A percentile compares a stretch with the other conserved stretches of the same genome.
Evolutionary conservation across 2,329 filamentous ascomycete genomes (phyloP).

Genomic region (Blastomyces emzantsi): DNA sequence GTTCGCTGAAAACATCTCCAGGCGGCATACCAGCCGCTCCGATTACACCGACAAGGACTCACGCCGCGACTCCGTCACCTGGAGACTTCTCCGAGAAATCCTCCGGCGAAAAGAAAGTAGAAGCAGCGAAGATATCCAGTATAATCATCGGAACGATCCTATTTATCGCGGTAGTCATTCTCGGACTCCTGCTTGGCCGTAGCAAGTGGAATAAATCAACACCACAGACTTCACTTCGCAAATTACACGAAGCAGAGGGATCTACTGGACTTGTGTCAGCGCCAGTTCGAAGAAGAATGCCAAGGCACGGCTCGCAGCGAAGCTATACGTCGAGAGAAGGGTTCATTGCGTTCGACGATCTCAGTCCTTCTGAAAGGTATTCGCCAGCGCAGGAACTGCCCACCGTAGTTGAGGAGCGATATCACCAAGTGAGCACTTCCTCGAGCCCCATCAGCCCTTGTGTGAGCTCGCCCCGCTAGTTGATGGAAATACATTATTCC

Average conservation of each 20-base stretch:
- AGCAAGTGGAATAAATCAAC: constrained; percentile 4
- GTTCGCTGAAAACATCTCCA: background rate
- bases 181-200: constrained; percentile 2
- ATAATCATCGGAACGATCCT: constrained; percentile 3
- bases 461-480: constrained; percentile 3
- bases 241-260: constrained; percentile 2
- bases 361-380: background rate
- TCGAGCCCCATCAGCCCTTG: constrained; percentile 5
- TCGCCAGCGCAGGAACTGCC: constrained; percentile 1
- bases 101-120: background rate
- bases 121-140: constrained; percentile 6
- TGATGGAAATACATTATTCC: background rate
- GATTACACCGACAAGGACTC: background rate
- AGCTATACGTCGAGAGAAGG: background rate
- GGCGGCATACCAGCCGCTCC: background rate
- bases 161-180: constrained; percentile 4
- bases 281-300: background rate
- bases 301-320: background rate
- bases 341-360: background rate
- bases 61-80: background rate
- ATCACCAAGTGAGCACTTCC: background rate
- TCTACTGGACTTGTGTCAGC: background rate
- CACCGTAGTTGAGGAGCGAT: constrained; percentile 4
- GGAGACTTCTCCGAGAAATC: background rate
- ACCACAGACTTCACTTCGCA: background rate